Evolutionary conservation across 192 early-diverging fungal species (phyloP), one percentile per base, ranked within the genome.

Genomic region (Linnemannia schmuckeri): DNA sequence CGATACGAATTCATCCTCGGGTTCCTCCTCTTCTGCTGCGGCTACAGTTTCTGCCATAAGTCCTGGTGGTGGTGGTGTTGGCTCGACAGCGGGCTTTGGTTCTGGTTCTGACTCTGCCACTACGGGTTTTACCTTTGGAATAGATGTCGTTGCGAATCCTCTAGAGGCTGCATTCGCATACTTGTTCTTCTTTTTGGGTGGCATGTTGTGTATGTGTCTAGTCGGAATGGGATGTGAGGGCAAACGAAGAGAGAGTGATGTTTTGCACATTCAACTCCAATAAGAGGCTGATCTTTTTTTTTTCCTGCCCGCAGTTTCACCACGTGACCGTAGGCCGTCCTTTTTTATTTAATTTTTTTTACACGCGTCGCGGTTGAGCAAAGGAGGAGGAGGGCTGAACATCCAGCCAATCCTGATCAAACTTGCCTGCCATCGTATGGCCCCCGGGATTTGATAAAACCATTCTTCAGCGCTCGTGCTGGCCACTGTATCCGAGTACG

Each of bases 151-250:
- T 17, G 88, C 86, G 66, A 81, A 89, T 4, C 85, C 82, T 52
- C 88, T 79, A 2, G 88, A 82, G 1, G 69, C 37, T 15, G 85
- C 79, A 76, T 88, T 89, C 10, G 85, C 78, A 35, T 82, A 86
- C 70, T 89, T 88, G 76, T 83, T 88, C 63, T 89, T 89, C 75
- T 83, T 87, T 44, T 89, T 89, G 10, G 79, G 66, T 30, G 81
- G 78, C 79, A 88, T 84, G 61, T 33, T 18, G 61, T 66, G 30
- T n/a, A 35, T 66, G 40, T 71, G 66, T 52, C 18, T 24, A 66
- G 13, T 13, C 13, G 3, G 30, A 66, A 30, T 66, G 61, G 9
- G 55, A 57, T 27, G 61, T 30, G 27, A 24, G 10, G 9, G n/a
- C 1, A 27, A 12, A 27, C n/a, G 57, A 12, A 9, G 27, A 63